Evolutionary conservation across 2,329 filamentous ascomycete species (phyloP).

Genomic region (Coniochaeta sp.): DNA sequence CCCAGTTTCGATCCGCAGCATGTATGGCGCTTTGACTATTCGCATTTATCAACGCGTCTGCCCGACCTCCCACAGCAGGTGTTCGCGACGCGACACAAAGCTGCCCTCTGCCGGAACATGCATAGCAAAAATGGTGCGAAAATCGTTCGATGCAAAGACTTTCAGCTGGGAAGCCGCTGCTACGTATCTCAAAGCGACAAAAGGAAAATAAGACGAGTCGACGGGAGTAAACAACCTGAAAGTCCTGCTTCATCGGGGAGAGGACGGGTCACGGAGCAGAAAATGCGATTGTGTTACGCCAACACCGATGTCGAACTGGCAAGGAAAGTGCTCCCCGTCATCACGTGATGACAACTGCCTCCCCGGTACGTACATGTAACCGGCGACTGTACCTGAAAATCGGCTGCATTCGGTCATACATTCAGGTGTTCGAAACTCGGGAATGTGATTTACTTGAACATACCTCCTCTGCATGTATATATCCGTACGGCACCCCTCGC

Average conservation of each 20-base stretch:
- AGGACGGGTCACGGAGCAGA: too few species aligned
- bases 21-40: not conserved
- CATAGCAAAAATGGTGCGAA: too few species aligned
- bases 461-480: not conserved
- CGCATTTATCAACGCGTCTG: not conserved
- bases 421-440: not conserved
- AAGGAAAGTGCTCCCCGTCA: not conserved
- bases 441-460: not conserved
- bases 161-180: too few species aligned
- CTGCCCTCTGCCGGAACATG: not conserved
- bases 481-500: not conserved
- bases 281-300: too few species aligned
- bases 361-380: not conserved
- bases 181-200: too few species aligned
- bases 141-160: too few species aligned
- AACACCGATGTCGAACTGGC: too few species aligned
- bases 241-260: too few species aligned
- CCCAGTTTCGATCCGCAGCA: not conserved
- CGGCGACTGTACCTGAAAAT: not conserved
- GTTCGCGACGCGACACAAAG: not conserved
- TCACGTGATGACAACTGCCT: not conserved
- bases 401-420: not conserved
- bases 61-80: not conserved
- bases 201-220: too few species aligned
- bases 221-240: too few species aligned